Evolutionary conservation across 805 yeast genomes (phyloP).

Genomic region (Sugiyamaella smithiae): DNA sequence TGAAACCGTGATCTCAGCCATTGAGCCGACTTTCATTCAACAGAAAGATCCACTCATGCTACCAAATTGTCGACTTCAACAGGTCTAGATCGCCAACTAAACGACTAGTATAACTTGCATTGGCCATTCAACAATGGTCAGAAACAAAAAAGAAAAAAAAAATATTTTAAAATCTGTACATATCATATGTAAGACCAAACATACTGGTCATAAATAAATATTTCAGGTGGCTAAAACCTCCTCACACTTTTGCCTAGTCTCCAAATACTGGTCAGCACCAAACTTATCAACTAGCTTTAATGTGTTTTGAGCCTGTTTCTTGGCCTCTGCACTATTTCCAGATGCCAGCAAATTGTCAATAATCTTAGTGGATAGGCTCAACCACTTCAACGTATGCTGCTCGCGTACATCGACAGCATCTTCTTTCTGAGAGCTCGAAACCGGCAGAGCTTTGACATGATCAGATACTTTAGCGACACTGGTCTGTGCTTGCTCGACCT

Average conservation of each 20-base stretch:
- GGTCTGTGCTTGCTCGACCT: slow-evolving; percentile 3
- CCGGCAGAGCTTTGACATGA: slow-evolving; percentile 11
- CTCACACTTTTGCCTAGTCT: background rate
- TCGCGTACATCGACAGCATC: slow-evolving; percentile 1
- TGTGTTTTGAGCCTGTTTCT: slow-evolving; percentile 8
- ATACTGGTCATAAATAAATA: background rate
- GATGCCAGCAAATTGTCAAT: slow-evolving; percentile 6
- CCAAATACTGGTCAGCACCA: background rate
- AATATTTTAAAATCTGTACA: too few relatives aligned
- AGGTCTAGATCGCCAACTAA: slow-evolving; percentile 2
- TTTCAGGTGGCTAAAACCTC: too few relatives aligned
- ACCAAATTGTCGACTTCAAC: slow-evolving; percentile 2
- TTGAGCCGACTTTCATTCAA: slow-evolving; percentile 6
- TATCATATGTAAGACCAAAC: background rate
- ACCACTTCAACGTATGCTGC: slow-evolving; percentile 7
- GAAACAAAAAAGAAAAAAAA: too few relatives aligned
- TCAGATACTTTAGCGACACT: slow-evolving; percentile 15
- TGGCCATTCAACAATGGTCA: slow-evolving; percentile 5
- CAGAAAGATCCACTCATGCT: slow-evolving; percentile 1
- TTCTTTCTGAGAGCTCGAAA: slow-evolving; percentile 5
- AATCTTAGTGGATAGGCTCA: background rate
- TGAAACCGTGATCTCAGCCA: slow-evolving; percentile 1
- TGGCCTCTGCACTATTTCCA: slow-evolving; percentile 7
- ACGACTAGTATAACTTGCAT: background rate
- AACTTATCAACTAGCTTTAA: slow-evolving; percentile 3